Evolutionary conservation across 2,329 filamentous ascomycete genomes (phyloP), one percentile per base, ranked within the genome.

Genomic region (Fusarium tupiense): DNA sequence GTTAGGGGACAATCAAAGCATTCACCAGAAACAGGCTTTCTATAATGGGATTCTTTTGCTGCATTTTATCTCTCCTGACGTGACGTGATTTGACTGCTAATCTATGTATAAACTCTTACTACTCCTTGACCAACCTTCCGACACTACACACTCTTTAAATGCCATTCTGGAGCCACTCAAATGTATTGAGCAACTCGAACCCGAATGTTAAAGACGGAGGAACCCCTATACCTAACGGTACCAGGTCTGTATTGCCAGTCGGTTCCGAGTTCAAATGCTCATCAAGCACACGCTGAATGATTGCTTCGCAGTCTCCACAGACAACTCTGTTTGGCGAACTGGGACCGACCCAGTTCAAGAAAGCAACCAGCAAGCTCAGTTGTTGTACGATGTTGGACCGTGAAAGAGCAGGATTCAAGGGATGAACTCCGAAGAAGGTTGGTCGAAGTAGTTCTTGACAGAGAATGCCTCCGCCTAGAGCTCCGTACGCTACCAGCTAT

Each of bases 321-420:
- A 88, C 77, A 33, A 84, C 81, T 20, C 83, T 84, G 44, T 88
- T 88, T 8, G 86, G 85, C 1, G 85, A 85, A 19, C 81, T 82
- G 1, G 86, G 85, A 24, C 82, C 81, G 9, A 88, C 81, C 87
- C 87, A 88, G 54, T 86, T 85, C 19, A 88, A 79, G 65, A 88
- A 88, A 0, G 85, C 86, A 12, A 87, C 83, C 1, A 89, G 80
- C 4, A 88, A 82, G 63, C 85, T 87, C 3, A 88, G 81, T 67
- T 88, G 85, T 72, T 88, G 86, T 24, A 88, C 84, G 29, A 88
- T 86, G 47, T 82, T 84, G 2, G 86, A 87, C 3, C 85, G 82
- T 13, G 84, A 86, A 17, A 88, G 78, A 17, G 77, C 71, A 22
- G 81, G 69, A 49, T 81, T 78, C 17, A 76, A 75, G 2, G 79